Evolutionary conservation across 371 early-diverging fungal species (phyloP), one percentile per base, ranked within the genome.

Genomic region (Rhizomucor miehei): DNA sequence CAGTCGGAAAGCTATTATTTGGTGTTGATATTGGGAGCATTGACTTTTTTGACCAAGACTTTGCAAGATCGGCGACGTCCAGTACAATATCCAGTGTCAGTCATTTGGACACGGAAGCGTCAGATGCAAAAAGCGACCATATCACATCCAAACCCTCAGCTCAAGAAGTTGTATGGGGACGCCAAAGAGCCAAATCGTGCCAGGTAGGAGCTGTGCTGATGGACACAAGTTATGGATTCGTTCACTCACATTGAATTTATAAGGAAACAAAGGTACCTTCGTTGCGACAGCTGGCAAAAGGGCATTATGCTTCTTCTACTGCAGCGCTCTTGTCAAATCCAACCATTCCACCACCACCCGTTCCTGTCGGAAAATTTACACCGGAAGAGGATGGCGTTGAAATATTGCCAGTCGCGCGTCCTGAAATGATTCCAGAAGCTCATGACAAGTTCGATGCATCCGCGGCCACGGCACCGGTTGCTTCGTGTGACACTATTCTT

Each of bases 151-250:
- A 54, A 43, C 49, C 52, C 2, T 47, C 52, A 3, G 16, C 50
- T 9, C 48, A 62, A 17, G 56, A 62, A 19, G 38, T 53, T 11
- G 51, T 56, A 14, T 67, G 65, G 66, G 56, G 44, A 23, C 56
- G 66, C 9, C 67, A 69, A 52, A 38, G 67, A 20, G 64, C 67
- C 14, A 69, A 69, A 47, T 71, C 69, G n/a, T 71, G 66, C 23
- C 70, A 66, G 50, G 66, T 62, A 61, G 44, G 36, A 56, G 47
- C 43, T 14, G 46, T 19, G 19, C 38, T 44, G 41, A 47, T 2
- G 19, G n/a, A 37, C n/a, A n/a, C n/a, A n/a, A n/a, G 21, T 16
- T 51, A n/a, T 48, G 23, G 37, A 11, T 24, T 20, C 20, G n/a
- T 25, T 20, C 13, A 16, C 21, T 52, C 43, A 39, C 16, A 38